Conservation (phyloP, 441 rosid species). For the Dalechampia spathulata region DNA sequence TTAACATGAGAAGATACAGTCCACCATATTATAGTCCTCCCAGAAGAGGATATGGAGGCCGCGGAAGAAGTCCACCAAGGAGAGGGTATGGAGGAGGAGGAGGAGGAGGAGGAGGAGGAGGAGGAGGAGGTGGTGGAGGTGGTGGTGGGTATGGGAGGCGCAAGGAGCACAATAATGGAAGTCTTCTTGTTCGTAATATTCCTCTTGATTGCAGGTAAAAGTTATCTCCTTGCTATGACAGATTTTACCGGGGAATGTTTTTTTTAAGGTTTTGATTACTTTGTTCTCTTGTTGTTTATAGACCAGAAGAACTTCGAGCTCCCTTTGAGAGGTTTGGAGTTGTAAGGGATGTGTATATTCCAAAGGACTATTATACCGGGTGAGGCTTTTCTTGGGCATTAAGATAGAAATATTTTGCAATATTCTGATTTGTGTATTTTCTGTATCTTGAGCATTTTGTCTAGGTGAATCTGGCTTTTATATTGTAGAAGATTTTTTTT, state of each 20-base stretch:
- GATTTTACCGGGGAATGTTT: too few species aligned
- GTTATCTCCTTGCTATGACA: background rate
- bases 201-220: slow-evolving; percentile 91
- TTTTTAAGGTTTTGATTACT: background rate
- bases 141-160: slow-evolving; percentile 73
- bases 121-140: slow-evolving; percentile 38
- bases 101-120: slow-evolving; percentile 62
- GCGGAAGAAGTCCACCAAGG: slow-evolving; percentile 62
- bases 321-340: slow-evolving; percentile 88
- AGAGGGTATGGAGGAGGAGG: slow-evolving; percentile 54
- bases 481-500: background rate
- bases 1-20: slow-evolving; percentile 83
- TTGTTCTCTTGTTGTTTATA: slow-evolving; percentile 25
- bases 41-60: slow-evolving; percentile 71
- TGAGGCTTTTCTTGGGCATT: slow-evolving; percentile 19
- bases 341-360: slow-evolving; percentile 91
- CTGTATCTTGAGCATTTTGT: background rate
- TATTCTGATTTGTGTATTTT: slow-evolving; percentile 2
- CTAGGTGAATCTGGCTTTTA: background rate
- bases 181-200: slow-evolving; percentile 86
- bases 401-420: background rate
- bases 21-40: slow-evolving; percentile 83
- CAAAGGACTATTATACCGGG: slow-evolving; percentile 90
- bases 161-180: slow-evolving; percentile 65
- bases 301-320: slow-evolving; percentile 80